These are phyloP conservation scores for Ganoderma meredithae DNA, from an alignment of 1,284 basidiomycete species.

Conservation along the genomic window DNA sequence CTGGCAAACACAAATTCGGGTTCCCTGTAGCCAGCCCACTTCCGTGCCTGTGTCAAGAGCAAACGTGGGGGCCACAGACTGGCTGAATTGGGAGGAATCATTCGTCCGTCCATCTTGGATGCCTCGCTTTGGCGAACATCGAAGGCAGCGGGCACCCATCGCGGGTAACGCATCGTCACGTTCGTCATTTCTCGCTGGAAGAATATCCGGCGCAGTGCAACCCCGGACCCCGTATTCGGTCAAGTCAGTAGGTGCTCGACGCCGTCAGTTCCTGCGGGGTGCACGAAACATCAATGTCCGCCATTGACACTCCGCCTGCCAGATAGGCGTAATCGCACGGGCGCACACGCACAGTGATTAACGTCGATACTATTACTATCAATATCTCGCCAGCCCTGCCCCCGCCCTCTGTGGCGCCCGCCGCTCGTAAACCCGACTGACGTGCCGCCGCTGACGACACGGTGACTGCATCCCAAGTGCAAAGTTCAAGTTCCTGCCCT, in stretches of 20 bases:
- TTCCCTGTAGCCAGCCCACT: not conserved
- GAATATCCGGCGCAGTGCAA: not conserved
- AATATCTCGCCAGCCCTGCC: conserved; percentile 3
- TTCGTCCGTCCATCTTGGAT: not conserved
- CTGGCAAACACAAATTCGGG: not conserved
- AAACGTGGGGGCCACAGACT: not conserved
- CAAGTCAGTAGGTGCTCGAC: not conserved
- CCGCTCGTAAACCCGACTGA: not conserved
- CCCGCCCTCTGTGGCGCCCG: not conserved
- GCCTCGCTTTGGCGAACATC: not conserved
- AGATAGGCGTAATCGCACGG: conserved; percentile 12
- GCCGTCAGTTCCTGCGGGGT: not conserved
- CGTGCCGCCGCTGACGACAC: not conserved
- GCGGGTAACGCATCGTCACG: not conserved
- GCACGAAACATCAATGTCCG: not conserved
- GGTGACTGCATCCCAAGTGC: conserved; percentile 16
- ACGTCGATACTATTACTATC: conserved; percentile 5
- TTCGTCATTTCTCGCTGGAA: not conserved
- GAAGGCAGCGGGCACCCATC: not conserved
- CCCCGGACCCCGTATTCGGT: not conserved
- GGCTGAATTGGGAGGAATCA: not conserved
- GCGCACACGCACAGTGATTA: conserved; percentile 11
- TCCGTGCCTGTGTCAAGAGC: conserved; percentile 7
- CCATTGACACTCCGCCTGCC: conserved; percentile 4
- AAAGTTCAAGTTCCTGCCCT: not conserved